A percentile compares a stretch with the other conserved stretches of the same genome.
Evolutionary conservation across 495 filamentous ascomycete species (phyloP).

Genomic region (Tuber melanosporum): DNA sequence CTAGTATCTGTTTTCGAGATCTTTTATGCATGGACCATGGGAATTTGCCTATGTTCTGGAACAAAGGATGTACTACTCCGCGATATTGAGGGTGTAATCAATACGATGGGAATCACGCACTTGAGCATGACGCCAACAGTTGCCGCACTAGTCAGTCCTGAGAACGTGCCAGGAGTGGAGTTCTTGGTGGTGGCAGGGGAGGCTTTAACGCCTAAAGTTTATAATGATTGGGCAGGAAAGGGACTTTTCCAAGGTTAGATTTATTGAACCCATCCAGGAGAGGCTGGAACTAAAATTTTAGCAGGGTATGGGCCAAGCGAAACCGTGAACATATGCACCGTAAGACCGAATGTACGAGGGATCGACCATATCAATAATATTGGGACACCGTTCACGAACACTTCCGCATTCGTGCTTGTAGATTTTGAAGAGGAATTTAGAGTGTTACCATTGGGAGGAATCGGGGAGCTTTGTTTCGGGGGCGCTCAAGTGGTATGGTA

Average conservation of each 20-base stretch:
- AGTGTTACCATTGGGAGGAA: conserved; percentile 57
- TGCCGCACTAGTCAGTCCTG: conserved; percentile 58
- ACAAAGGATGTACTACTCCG: conserved; percentile 58
- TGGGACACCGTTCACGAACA: conserved; percentile 61
- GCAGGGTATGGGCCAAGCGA: conserved; percentile 64
- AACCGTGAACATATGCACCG: conserved; percentile 68
- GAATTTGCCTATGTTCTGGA: conserved; percentile 66
- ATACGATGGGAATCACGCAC: conserved; percentile 58
- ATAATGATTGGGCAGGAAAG: conserved; percentile 57
- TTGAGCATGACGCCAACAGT: conserved; percentile 73
- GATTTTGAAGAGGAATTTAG: conserved; percentile 43
- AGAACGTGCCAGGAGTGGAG: conserved; percentile 56
- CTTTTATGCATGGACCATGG: conserved; percentile 66
- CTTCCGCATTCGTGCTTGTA: conserved; percentile 60
- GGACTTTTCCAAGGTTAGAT: conserved; percentile 58
- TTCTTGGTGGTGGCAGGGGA: conserved; percentile 69
- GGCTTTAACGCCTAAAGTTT: conserved; percentile 59
- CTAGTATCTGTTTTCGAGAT: conserved; percentile 71
- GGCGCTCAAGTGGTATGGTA: conserved; percentile 60
- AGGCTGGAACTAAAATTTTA: conserved; percentile 14
- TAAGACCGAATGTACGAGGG: conserved; percentile 47
- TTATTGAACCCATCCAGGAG: not conserved
- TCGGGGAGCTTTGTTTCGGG: conserved; percentile 79
- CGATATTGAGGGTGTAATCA: conserved; percentile 57
- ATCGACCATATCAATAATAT: conserved; percentile 54